Conservation (phyloP, 352 stramenopile genomes). For the Phytophthora uliginosa region DNA sequence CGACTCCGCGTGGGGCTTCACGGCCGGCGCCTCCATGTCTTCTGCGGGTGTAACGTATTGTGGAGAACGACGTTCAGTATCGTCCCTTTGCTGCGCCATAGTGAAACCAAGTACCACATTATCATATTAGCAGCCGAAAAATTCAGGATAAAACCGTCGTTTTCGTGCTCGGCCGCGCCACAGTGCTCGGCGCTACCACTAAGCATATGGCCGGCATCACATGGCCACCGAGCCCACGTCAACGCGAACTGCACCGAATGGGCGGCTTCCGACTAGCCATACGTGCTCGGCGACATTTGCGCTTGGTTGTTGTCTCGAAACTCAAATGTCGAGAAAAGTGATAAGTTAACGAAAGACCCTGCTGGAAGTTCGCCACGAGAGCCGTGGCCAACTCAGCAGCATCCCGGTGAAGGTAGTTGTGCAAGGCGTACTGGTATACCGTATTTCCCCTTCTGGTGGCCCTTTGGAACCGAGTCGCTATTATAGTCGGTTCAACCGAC, state of each 20-base stretch:
- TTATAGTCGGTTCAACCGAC: too few relatives aligned
- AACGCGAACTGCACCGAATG: constrained; percentile 7
- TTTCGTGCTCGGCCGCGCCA: background rate
- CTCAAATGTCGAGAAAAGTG: background rate
- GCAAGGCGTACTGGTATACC: too few relatives aligned
- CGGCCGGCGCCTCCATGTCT: constrained; percentile 37
- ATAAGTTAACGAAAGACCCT: background rate
- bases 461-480: too few relatives aligned
- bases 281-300: background rate
- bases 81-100: constrained; percentile 27
- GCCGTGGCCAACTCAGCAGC: too few relatives aligned
- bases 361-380: background rate
- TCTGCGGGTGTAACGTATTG: constrained; percentile 30
- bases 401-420: too few relatives aligned
- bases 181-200: constrained; percentile 6
- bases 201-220: constrained; percentile 20
- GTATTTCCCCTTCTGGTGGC: too few relatives aligned
- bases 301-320: constrained; percentile 20
- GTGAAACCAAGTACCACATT: constrained; percentile 4
- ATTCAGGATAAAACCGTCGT: constrained; percentile 10
- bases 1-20: constrained; percentile 16
- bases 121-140: constrained; percentile 6
- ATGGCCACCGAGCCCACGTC: constrained; percentile 14
- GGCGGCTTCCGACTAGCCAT: background rate
- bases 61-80: constrained; percentile 28